A percentile compares a stretch with the other conserved stretches of the same genome.
Conservation (phyloP, 1,284 basidiomycete species). For the Ustilago xerochloae region DNA sequence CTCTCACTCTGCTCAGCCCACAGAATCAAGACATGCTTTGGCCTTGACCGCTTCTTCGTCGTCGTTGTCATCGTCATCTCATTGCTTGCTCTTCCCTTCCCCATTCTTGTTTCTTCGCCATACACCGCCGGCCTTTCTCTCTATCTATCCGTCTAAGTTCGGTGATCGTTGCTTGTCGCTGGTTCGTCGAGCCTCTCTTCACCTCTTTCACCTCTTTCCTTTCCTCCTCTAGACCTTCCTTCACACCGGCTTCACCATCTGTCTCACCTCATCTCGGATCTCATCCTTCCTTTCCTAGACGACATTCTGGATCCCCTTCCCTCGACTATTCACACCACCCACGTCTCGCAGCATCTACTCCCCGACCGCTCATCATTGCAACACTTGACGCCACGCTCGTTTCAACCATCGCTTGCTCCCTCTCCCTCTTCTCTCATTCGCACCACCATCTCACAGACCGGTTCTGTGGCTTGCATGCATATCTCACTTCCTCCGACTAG, state of each 20-base stretch:
- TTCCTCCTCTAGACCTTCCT: background rate
- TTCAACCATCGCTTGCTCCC: slow-evolving; percentile 4
- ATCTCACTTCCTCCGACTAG: slow-evolving; percentile 3
- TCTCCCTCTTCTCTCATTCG: background rate
- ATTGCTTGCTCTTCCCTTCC: background rate
- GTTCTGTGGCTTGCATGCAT: slow-evolving; percentile 40
- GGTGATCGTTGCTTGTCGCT: slow-evolving; percentile 19
- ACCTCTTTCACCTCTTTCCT: background rate
- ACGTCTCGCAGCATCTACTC: background rate
- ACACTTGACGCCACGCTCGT: slow-evolving; percentile 16
- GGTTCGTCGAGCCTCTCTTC: slow-evolving; percentile 23
- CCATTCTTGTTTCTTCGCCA: background rate
- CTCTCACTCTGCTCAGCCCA: background rate
- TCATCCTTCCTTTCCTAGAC: background rate
- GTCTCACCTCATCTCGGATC: background rate
- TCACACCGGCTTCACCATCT: slow-evolving; percentile 5
- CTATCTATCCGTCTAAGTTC: background rate
- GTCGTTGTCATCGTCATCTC: too few species aligned
- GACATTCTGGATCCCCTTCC: background rate
- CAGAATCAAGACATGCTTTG: background rate
- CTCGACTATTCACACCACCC: background rate
- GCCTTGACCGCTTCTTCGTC: too few species aligned
- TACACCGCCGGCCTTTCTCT: background rate
- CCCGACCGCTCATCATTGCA: background rate
- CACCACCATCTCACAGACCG: slow-evolving; percentile 25